Evolutionary conservation across 2,329 filamentous ascomycete species (phyloP).

Genomic region (Diaporthe ilicicola): DNA sequence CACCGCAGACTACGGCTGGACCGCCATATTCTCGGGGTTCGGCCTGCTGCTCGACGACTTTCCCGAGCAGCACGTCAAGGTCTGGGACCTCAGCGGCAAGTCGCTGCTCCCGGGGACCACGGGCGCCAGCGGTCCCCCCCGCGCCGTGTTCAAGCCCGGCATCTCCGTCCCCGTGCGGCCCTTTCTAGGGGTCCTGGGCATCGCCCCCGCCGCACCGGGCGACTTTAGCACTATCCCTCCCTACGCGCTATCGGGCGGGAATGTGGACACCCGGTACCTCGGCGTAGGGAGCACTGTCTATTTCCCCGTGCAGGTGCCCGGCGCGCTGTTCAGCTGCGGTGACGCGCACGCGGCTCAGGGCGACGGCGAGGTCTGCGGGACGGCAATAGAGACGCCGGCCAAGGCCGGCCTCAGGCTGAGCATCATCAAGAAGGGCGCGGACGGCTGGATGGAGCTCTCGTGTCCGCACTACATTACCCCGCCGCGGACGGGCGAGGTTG

Average conservation of each 20-base stretch:
- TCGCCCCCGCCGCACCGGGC: slow-evolving; percentile 54
- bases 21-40: slow-evolving; percentile 58
- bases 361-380: slow-evolving; percentile 63
- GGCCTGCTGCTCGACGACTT: slow-evolving; percentile 60
- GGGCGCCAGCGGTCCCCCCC: slow-evolving; percentile 37
- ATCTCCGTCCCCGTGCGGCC: slow-evolving; percentile 59
- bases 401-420: slow-evolving; percentile 57
- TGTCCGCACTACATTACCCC: slow-evolving; percentile 56
- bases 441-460: slow-evolving; percentile 43
- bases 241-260: slow-evolving; percentile 57
- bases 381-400: slow-evolving; percentile 64
- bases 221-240: slow-evolving; percentile 60
- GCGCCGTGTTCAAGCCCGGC: slow-evolving; percentile 55
- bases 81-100: slow-evolving; percentile 52
- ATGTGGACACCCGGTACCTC: slow-evolving; percentile 61
- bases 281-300: slow-evolving; percentile 56
- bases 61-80: slow-evolving; percentile 52
- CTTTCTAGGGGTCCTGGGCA: slow-evolving; percentile 61
- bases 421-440: slow-evolving; percentile 52
- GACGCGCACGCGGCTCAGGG: slow-evolving; percentile 64
- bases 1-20: slow-evolving; percentile 60
- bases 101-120: slow-evolving; percentile 28
- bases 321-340: slow-evolving; percentile 62
- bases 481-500: slow-evolving; percentile 46
- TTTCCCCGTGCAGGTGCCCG: slow-evolving; percentile 57